Evolutionary conservation across 2,329 filamentous ascomycete genomes (phyloP).

Genomic region (Orbilia ellipsospora): DNA sequence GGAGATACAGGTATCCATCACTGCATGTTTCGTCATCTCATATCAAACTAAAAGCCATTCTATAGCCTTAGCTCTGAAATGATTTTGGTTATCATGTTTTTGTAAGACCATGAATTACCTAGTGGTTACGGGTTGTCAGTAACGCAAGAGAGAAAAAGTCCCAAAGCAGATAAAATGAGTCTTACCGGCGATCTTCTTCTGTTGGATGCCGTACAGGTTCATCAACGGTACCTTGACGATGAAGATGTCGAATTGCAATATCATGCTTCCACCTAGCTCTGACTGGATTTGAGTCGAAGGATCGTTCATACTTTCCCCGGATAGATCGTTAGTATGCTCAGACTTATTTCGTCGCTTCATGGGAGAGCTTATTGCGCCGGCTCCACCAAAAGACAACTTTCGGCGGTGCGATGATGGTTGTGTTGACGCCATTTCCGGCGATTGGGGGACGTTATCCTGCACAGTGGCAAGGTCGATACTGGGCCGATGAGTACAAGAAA

Average conservation of each 20-base stretch:
- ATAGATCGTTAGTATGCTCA: conserved; percentile 87
- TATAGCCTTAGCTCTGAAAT: conserved; percentile 84
- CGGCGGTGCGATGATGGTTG: conserved; percentile 60
- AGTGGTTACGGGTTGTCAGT: background rate
- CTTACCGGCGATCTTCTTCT: conserved; percentile 82
- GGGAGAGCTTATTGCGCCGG: conserved; percentile 34
- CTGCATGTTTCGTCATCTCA: conserved; percentile 2
- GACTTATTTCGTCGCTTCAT: conserved; percentile 69
- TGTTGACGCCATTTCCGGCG: conserved; percentile 57
- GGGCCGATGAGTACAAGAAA: conserved; percentile 85
- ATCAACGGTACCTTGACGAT: conserved; percentile 97
- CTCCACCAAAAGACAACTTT: conserved; percentile 58
- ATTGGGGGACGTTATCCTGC: conserved; percentile 67
- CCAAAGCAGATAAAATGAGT: background rate
- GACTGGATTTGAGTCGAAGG: conserved; percentile 85
- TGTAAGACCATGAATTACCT: conserved; percentile 98
- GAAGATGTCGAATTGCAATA: conserved; percentile 91
- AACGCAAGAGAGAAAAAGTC: background rate
- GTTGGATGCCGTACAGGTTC: conserved; percentile 93
- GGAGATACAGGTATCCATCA: no score
- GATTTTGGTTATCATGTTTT: conserved; percentile 97
- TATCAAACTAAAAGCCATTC: conserved; percentile 48
- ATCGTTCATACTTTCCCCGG: conserved; percentile 81
- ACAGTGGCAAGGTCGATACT: conserved; percentile 87
- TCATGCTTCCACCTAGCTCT: conserved; percentile 84